phyloP scores from a whole-genome alignment of 2,329 filamentous ascomycete species.

The Davidsoniella australis region DNA sequence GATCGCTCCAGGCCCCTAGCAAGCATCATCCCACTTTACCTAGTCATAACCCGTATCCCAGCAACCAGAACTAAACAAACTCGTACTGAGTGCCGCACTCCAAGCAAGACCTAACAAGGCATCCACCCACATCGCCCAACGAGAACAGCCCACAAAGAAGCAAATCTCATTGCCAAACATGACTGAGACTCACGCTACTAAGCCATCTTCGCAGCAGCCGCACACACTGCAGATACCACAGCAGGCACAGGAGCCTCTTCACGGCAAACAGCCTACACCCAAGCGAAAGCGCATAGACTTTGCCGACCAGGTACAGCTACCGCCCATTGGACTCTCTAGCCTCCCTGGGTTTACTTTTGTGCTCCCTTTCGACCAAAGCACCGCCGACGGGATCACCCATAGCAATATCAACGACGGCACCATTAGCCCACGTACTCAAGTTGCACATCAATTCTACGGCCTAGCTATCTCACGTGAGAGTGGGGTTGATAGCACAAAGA shows the following conservation, averaged over 20 bases:
- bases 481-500: background rate
- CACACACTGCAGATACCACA: background rate
- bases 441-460: slow-evolving; percentile 9
- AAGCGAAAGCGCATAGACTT: slow-evolving; percentile 6
- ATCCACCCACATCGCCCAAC: background rate
- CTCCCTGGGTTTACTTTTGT: slow-evolving; percentile 6
- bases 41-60: background rate
- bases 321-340: slow-evolving; percentile 2
- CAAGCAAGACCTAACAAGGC: background rate
- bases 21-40: background rate
- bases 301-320: slow-evolving; percentile 4
- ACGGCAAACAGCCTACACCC: background rate
- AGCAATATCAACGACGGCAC: background rate
- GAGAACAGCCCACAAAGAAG: too few relatives aligned
- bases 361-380: slow-evolving; percentile 3
- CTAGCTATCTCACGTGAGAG: slow-evolving; percentile 4
- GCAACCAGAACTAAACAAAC: background rate
- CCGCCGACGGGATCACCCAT: background rate
- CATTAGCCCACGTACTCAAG: slow-evolving; percentile 9
- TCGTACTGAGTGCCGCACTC: background rate
- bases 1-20: too few relatives aligned
- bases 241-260: background rate
- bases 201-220: background rate
- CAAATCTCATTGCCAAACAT: background rate
- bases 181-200: background rate